A percentile compares a stretch with the other conserved stretches of the same genome.
These are phyloP conservation scores for Tulasnella sp. DNA, from an alignment of 768 basidiomycete genomes.

Conservation along the genomic window DNA sequence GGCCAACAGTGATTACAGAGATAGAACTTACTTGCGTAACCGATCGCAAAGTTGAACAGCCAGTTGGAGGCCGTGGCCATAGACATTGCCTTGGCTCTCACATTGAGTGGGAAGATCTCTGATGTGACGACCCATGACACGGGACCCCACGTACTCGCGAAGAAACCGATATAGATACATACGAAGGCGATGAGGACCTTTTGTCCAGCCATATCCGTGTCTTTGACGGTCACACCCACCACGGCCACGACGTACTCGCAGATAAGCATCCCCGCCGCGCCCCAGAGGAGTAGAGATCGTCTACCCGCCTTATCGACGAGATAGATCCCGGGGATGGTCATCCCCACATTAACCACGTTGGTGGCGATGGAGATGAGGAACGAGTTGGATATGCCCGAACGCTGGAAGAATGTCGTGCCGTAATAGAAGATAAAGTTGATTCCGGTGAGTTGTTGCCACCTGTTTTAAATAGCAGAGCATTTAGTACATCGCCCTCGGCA, in stretches of 20 bases:
- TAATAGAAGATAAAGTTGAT: conserved; percentile 20
- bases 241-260: conserved; percentile 55
- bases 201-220: conserved; percentile 22
- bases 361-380: not conserved
- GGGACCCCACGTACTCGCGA: conserved; percentile 57
- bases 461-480: too few species aligned
- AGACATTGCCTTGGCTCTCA: conserved; percentile 73
- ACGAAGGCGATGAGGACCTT: conserved; percentile 25
- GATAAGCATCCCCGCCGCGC: conserved; percentile 69
- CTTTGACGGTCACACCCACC: conserved; percentile 28
- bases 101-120: conserved; percentile 72
- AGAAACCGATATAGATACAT: conserved; percentile 21
- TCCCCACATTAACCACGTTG: not conserved
- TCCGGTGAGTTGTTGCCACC: conserved; percentile 21
- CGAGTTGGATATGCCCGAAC: not conserved
- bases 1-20: not conserved
- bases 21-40: conserved; percentile 26
- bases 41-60: conserved; percentile 69
- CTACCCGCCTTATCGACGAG: not conserved
- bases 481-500: too few species aligned
- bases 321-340: not conserved
- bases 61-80: conserved; percentile 64
- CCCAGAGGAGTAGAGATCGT: conserved; percentile 49
- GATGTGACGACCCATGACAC: conserved; percentile 54
- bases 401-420: conserved; percentile 16